Base-by-base conservation (phyloP, 73 alveolate genomes). In the Blepharisma stoltei region DNA sequence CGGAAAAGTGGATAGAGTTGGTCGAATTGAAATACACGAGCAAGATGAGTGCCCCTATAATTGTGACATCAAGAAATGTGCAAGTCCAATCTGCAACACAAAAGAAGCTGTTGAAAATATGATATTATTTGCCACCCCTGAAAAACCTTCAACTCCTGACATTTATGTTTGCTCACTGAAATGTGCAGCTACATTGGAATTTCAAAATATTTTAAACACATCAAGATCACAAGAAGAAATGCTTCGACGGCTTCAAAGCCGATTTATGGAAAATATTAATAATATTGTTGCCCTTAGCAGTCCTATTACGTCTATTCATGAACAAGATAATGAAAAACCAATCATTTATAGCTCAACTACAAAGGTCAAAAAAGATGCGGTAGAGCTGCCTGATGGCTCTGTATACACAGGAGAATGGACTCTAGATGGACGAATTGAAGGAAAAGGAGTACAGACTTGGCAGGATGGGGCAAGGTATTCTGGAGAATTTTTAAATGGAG, bases 401-500 rank as follows among this genome's bases (percentile, higher is more conserved):
- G 79, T 55, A 21, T 91, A 89, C 82, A 38, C 66, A 8, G 97
- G 97, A 38, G 89, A 92, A 81, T 89, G 96, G 96, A 80, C 67
- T 65, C 81, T 88, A 5, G 90, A 86, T 6, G 70, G 86, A 67
- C 78, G 88, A 82, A 65, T 65, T 25, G 90, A 87, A 49, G 98
- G 98, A 6, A 55, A 81, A 50, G 95, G 95, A 45, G 88, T 68
- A 5, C 85, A 88, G 53, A 71, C 49, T 65, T 93, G 96, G 96
- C 87, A 82, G 25, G 88, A 90, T 78, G 96, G 96, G 6, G 92
- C 95, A 41, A 82, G 60, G 76, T 85, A 85, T 54, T 23, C 50
- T 60, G 82, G 82, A 6, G 82, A 80, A 54, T 73, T 48, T 48
- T 21, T 23, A 48, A 55, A 55, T 18, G 82, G 80, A 8, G 80